Conservation (phyloP, 176 grass and related monocot species). For the Aegilops umbellulata region DNA sequence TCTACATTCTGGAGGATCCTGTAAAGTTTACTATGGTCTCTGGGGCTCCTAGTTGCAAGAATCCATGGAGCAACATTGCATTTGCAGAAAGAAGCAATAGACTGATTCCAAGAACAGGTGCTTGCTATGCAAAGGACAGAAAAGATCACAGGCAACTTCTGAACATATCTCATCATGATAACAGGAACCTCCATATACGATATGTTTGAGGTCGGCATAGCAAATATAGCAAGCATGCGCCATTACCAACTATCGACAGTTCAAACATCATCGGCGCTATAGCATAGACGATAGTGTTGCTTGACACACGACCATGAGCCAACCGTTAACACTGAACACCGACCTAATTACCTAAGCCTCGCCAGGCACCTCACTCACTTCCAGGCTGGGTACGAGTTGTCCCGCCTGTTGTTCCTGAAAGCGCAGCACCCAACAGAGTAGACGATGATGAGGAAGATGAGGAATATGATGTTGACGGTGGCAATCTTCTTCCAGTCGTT, state of each 20-base stretch:
- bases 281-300: background rate
- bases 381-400: constrained; percentile 55
- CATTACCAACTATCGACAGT: background rate
- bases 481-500: constrained; percentile 90
- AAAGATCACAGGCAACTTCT: background rate
- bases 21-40: background rate
- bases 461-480: constrained; percentile 71
- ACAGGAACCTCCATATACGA: background rate
- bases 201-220: background rate
- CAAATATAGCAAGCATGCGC: background rate
- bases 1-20: background rate
- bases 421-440: constrained; percentile 89
- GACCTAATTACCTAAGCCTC: background rate
- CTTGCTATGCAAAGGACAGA: background rate
- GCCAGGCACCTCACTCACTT: constrained; percentile 38
- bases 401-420: constrained; percentile 79
- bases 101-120: background rate
- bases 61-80: background rate
- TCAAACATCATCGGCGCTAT: background rate
- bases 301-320: background rate
- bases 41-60: background rate
- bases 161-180: constrained; percentile 13
- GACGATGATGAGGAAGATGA: constrained; percentile 77
- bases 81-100: background rate
- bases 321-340: background rate